Base-by-base conservation (phyloP, 352 stramenopile genomes). In the Phytophthora nicotianae region DNA sequence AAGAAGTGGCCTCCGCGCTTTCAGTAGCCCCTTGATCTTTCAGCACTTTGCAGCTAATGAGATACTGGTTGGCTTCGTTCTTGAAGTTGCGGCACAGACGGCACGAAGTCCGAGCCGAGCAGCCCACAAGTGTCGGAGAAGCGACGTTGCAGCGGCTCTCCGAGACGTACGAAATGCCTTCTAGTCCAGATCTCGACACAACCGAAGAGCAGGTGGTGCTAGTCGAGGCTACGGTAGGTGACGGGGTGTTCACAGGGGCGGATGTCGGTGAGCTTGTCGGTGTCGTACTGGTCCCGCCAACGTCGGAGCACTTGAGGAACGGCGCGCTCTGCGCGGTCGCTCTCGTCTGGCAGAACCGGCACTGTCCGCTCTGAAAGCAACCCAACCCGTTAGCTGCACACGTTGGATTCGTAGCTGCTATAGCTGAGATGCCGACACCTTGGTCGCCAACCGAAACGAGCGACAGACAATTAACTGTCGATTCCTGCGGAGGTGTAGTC, bases 1-100 rank as follows among this genome's bases (percentile, higher is more conserved):
- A 17, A 24, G 29, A 42, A 38, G 5, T 24, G 9, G 50, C 48
- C 41, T 10, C 37, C 24, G 42, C 40, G 23, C 27, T 68, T 49
- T 56, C 62, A 24, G 53, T 64, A 35, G 40, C 33, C 29, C 21
- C 42, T 35, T 58, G 40, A 8, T 75, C 60, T 33, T 68, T 57
- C 17, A 91, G 41, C 23, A 88, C 74, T 50, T 75, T 70, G 62
- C 81, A 92, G 51, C 70, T 81, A 19, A 80, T 27, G 46, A 92
- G 66, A 41, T 72, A 80, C 68, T 82, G 72, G 47, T 89, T 89
- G 23, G 27, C 57, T 54, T 85, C 72, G 58, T 77, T 86, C 66
- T 92, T 90, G 48, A n/a, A 51, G 11, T 73, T 70, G 24, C 73
- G 69, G 41, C 83, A 91, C 8, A 92, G 43, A 29, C 71, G 81